Evolutionary conservation across 2,329 filamentous ascomycete species (phyloP).

Genomic region (Cordyceps cateniannulata): DNA sequence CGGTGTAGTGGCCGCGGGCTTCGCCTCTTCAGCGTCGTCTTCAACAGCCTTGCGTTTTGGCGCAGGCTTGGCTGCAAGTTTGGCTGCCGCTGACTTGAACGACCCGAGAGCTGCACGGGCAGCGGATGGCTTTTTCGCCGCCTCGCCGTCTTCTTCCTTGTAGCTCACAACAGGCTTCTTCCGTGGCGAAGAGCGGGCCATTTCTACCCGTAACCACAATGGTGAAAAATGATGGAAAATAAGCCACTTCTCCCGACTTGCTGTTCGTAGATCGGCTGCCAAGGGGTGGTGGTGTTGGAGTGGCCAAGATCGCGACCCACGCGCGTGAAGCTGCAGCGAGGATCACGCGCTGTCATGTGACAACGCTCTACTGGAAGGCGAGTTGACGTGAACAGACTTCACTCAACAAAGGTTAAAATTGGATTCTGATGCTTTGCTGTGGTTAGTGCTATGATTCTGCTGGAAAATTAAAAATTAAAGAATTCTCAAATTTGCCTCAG

Average conservation of each 20-base stretch:
- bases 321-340: neutral
- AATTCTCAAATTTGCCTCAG: neutral
- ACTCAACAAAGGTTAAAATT: neutral
- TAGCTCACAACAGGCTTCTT: constrained; percentile 27
- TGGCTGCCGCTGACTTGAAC: constrained; percentile 14
- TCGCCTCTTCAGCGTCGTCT: constrained; percentile 15
- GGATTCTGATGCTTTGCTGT: neutral
- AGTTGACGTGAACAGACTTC: neutral
- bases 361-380: neutral
- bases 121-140: constrained; percentile 12
- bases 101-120: constrained; percentile 18
- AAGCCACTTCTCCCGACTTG: neutral
- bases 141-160: constrained; percentile 22
- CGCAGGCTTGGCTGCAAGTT: constrained; percentile 18
- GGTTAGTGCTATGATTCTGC: neutral
- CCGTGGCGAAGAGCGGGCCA: constrained; percentile 30
- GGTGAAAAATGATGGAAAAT: neutral
- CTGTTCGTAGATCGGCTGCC: neutral
- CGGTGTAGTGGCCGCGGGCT: constrained; percentile 17
- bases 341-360: constrained; percentile 6
- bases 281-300: neutral
- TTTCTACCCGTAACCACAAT: constrained; percentile 12
- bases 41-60: constrained; percentile 20
- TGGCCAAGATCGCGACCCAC: neutral
- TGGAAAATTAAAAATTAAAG: neutral